Base-by-base conservation (phyloP, 148 eudicot species). In the Chenopodium quinoa region DNA sequence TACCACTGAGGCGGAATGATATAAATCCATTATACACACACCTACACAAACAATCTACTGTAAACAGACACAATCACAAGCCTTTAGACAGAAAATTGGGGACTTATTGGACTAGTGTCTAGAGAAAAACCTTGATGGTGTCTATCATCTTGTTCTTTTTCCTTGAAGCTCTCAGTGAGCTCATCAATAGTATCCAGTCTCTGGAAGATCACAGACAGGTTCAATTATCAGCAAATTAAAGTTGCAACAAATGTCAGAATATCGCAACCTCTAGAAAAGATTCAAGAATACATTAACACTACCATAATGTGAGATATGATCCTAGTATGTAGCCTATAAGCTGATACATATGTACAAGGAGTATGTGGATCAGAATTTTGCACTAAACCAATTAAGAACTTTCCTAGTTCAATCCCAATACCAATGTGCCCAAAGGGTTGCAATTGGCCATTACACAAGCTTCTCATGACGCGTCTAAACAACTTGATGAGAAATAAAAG, bases 41-140 rank as follows among this genome's bases (percentile, higher is more conserved):
- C 37, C 54, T 17, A 31, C 46, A 20, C 74, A 71, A 32, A 71
- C 20, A 40, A 71, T 19, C 12, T 4, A 40, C 74, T 71, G 19
- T 12, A 32, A 54, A 65, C 77, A 68, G 22, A 63, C 74, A 63
- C 25, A 12, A 66, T 67, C 25, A 68, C 44, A 74, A 44, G 32
- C 58, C 64, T 23, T 70, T 44, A 60, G 47, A 34, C 34, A 58
- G 1, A 56, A 48, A 44, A 74, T 63, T 75, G 78, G 32, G 50
- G 31, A 69, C 40, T 6, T 37, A 63, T 23, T 67, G 29, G 47
- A 78, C 56, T 47, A 63, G 58, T 48, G 70, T 73, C 10, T 40
- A 48, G 60, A 73, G 58, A 74, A 50, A n/a, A 85, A 97, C 99
- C 99, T 92, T 94, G 99, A 87, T 96, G 98, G 75, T 81, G 87